phyloP scores from a whole-genome alignment of 2,329 filamentous ascomycete species.

The Paecilomyces dactylethromorphus region DNA sequence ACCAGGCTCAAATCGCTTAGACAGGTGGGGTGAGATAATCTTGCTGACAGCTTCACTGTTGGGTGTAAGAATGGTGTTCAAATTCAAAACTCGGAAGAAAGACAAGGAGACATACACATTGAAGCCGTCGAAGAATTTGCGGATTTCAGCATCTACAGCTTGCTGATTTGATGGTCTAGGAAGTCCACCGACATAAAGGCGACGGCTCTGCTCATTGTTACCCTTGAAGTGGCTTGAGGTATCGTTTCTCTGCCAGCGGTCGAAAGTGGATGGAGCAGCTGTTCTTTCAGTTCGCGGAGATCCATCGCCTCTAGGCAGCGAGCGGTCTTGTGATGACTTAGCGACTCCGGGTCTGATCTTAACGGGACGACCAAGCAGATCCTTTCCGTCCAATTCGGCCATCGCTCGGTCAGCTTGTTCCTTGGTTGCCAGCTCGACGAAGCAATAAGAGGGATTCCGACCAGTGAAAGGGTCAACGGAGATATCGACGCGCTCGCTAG shows the following conservation, averaged over 20 bases:
- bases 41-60: constrained; percentile 42
- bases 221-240: constrained; percentile 26
- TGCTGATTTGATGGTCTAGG: constrained; percentile 38
- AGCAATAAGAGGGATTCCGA: constrained; percentile 68
- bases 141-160: constrained; percentile 36
- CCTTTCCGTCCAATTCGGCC: constrained; percentile 47
- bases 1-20: constrained; percentile 45
- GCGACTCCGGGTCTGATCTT: constrained; percentile 60
- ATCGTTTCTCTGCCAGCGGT: constrained; percentile 39
- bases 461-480: constrained; percentile 62
- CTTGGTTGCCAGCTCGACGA: constrained; percentile 58
- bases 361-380: constrained; percentile 53
- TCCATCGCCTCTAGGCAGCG: constrained; percentile 7
- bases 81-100: background rate
- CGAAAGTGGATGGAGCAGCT: constrained; percentile 22
- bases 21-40: constrained; percentile 54
- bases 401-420: constrained; percentile 55
- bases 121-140: constrained; percentile 39
- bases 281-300: constrained; percentile 15
- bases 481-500: constrained; percentile 57
- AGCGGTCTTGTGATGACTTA: constrained; percentile 36
- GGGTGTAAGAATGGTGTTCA: constrained; percentile 2
- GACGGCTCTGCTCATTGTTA: constrained; percentile 32
- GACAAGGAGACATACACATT: constrained; percentile 27
- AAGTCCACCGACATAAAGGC: constrained; percentile 44